These are phyloP conservation scores for Smittium culicis DNA, from an alignment of 371 early-diverging fungal genomes.

Conservation along the genomic window DNA sequence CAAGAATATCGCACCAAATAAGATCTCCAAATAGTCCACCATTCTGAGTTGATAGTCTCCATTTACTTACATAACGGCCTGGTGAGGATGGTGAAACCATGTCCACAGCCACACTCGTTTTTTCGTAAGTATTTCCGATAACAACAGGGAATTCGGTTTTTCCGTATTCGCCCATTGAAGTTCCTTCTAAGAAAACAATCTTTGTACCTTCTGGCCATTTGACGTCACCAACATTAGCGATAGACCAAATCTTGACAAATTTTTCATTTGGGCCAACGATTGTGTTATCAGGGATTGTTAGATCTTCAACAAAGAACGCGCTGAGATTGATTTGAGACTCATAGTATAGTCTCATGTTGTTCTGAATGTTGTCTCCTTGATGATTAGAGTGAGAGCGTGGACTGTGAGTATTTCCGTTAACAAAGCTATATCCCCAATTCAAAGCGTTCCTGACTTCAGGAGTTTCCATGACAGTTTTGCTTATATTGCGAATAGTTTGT, in stretches of 20 bases:
- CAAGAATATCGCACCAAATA: conserved; percentile 48
- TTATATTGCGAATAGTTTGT: neutral
- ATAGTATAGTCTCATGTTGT: neutral
- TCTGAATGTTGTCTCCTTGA: neutral
- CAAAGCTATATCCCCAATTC: neutral
- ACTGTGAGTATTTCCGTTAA: neutral
- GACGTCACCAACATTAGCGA: conserved; percentile 42
- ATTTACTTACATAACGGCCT: conserved; percentile 44
- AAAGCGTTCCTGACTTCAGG: neutral
- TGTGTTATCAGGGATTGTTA: conserved; percentile 53
- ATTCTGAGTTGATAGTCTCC: conserved; percentile 43
- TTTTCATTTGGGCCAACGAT: conserved; percentile 32
- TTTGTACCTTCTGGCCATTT: conserved; percentile 49
- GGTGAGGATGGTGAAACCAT: conserved; percentile 46
- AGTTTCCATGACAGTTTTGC: neutral
- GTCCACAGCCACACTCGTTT: conserved; percentile 41
- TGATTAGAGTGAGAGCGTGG: neutral
- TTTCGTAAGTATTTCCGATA: conserved; percentile 35
- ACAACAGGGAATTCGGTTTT: conserved; percentile 32
- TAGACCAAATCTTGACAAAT: conserved; percentile 56
- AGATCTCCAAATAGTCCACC: conserved; percentile 49
- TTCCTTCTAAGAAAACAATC: conserved; percentile 41
- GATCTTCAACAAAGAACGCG: conserved; percentile 48
- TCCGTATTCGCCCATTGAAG: conserved; percentile 27
- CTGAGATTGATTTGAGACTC: neutral